A percentile compares a stretch with the other conserved stretches of the same genome.
Evolutionary conservation across 306 rosid genomes (phyloP).

Genomic region (Abrus precatorius): DNA sequence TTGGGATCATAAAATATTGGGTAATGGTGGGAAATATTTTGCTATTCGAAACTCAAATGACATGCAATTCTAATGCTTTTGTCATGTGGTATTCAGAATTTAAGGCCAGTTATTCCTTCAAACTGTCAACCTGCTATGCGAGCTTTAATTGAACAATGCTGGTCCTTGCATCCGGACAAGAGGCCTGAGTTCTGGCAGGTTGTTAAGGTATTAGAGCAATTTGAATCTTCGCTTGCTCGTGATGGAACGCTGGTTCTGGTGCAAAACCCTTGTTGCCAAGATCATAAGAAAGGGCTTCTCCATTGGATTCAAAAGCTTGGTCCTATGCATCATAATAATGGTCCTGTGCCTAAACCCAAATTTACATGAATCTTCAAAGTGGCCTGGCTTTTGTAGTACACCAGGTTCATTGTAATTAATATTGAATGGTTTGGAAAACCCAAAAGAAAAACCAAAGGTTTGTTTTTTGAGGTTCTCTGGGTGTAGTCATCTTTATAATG

Average conservation of each 20-base stretch:
- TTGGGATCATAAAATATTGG: slow-evolving; percentile 8
- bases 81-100: slow-evolving; percentile 62
- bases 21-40: neutral
- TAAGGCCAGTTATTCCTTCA: slow-evolving; percentile 78
- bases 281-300: slow-evolving; percentile 86
- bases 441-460: slow-evolving; percentile 48
- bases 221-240: slow-evolving; percentile 71
- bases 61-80: slow-evolving; percentile 45
- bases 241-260: slow-evolving; percentile 76
- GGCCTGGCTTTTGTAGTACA: slow-evolving; percentile 64
- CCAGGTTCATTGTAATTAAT: slow-evolving; percentile 75
- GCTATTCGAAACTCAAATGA: slow-evolving; percentile 5
- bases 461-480: slow-evolving; percentile 56
- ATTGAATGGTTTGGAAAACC: slow-evolving; percentile 54
- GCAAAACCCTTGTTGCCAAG: slow-evolving; percentile 63
- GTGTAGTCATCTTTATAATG: slow-evolving; percentile 51
- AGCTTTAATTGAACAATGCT: slow-evolving; percentile 89
- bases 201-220: slow-evolving; percentile 83
- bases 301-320: slow-evolving; percentile 97
- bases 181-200: slow-evolving; percentile 95
- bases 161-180: slow-evolving; percentile 81
- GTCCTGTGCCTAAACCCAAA: slow-evolving; percentile 82
- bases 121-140: slow-evolving; percentile 78
- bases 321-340: slow-evolving; percentile 60
- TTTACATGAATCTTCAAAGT: slow-evolving; percentile 64